phyloP scores from a whole-genome alignment of 2,329 filamentous ascomycete species.

The Cryphonectria radicalis region DNA sequence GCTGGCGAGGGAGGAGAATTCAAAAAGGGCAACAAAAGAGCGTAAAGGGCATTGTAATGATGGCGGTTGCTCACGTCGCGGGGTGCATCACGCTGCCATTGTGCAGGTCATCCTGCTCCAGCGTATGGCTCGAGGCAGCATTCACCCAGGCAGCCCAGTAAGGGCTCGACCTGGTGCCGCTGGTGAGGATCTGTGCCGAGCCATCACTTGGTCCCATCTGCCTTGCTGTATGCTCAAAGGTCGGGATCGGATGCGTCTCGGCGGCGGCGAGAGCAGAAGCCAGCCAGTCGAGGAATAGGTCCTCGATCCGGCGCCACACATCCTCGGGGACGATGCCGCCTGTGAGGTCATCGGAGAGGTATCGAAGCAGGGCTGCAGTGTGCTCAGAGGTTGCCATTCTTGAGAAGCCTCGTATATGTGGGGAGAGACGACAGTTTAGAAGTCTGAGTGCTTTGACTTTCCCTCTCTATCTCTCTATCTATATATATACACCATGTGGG shows the following conservation, averaged over 20 bases:
- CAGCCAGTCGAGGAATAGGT: slow-evolving; percentile 18
- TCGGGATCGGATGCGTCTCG: slow-evolving; percentile 9
- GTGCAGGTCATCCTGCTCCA: slow-evolving; percentile 19
- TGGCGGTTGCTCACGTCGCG: not conserved
- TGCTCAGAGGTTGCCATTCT: slow-evolving; percentile 12
- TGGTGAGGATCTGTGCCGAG: slow-evolving; percentile 5
- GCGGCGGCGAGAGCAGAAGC: slow-evolving; percentile 4
- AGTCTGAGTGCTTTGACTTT: not conserved
- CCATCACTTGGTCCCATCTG: slow-evolving; percentile 12
- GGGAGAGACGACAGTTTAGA: not conserved
- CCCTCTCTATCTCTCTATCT: too few species aligned
- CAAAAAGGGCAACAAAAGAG: not conserved
- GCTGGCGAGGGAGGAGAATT: not conserved
- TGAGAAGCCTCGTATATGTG: not conserved
- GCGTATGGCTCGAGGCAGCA: slow-evolving; percentile 13
- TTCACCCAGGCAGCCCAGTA: slow-evolving; percentile 20
- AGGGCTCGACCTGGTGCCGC: not conserved
- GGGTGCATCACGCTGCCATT: slow-evolving; percentile 19
- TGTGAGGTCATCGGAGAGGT: slow-evolving; percentile 2
- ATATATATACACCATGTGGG: not conserved
- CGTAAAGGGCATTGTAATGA: not conserved
- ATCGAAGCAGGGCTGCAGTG: slow-evolving; percentile 11
- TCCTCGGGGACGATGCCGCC: not conserved
- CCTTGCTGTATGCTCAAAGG: not conserved
- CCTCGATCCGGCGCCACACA: slow-evolving; percentile 16